phyloP scores from a whole-genome alignment of 495 filamentous ascomycete species.

The Neurospora sp. region DNA sequence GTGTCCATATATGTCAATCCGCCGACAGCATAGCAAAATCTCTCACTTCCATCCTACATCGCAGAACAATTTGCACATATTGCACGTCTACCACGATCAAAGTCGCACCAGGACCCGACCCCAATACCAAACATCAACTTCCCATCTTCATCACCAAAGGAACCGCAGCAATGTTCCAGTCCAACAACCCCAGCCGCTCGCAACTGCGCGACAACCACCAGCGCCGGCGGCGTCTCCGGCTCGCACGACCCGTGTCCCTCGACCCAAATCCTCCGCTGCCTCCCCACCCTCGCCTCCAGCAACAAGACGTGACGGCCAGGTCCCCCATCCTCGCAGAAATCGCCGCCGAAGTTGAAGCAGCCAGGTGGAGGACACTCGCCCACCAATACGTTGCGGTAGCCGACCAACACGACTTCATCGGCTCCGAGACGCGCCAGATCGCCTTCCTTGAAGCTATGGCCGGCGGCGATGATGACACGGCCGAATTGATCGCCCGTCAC shows the following conservation, averaged over 20 bases:
- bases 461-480: neutral
- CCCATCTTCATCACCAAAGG: neutral
- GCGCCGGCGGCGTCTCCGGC: too few species aligned
- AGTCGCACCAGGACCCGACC: neutral
- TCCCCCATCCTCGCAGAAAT: neutral
- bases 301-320: neutral
- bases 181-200: neutral
- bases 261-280: neutral
- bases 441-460: neutral
- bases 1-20: neutral
- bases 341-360: neutral
- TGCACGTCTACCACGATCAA: neutral
- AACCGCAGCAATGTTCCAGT: neutral
- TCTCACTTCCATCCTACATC: neutral
- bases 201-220: fast-evolving
- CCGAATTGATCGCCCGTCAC: neutral
- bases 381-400: neutral
- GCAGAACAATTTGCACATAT: neutral
- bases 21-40: neutral
- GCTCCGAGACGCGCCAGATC: too few species aligned
- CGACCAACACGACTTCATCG: neutral
- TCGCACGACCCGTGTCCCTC: too few species aligned
- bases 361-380: neutral
- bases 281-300: neutral
- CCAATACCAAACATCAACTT: neutral